Evolutionary conservation across 164 flowering plant species (phyloP).

Genomic region (Magnolia sinica): DNA sequence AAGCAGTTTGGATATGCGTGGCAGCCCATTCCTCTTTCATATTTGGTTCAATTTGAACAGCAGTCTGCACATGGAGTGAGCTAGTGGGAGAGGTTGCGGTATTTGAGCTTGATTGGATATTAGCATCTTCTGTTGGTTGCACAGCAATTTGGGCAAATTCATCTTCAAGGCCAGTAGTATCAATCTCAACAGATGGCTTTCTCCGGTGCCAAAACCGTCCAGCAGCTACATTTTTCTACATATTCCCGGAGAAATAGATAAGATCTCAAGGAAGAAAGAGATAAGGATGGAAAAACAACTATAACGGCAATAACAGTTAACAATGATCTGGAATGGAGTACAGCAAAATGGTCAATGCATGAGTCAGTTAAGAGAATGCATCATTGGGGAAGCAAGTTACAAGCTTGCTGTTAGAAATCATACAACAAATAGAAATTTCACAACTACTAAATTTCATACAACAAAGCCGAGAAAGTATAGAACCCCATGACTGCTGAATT

Average conservation of each 20-base stretch:
- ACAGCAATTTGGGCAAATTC: conserved; percentile 31
- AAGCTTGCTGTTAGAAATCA: not conserved
- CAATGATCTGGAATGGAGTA: not conserved
- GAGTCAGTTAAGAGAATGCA: not conserved
- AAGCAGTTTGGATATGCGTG: conserved; percentile 75
- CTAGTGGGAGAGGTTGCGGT: conserved; percentile 33
- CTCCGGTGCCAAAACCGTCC: conserved; percentile 55
- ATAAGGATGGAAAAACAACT: not conserved
- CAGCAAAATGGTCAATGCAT: not conserved
- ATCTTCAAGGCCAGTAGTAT: conserved; percentile 31
- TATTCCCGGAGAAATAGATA: not conserved
- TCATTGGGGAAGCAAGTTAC: no score
- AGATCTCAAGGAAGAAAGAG: not conserved
- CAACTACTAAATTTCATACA: no score
- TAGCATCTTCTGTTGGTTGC: conserved; percentile 31
- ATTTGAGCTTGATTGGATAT: conserved; percentile 28
- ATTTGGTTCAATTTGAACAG: conserved; percentile 31
- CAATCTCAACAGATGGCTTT: conserved; percentile 51
- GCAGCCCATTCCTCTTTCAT: conserved; percentile 76
- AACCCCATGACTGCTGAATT: no score
- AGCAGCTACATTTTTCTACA: conserved; percentile 38
- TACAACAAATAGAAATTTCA: no score
- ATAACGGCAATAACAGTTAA: not conserved
- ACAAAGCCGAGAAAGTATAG: no score
- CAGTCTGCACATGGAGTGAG: conserved; percentile 39